Evolutionary conservation across 345 rosid species (phyloP).

Genomic region (Turnera subulata): DNA sequence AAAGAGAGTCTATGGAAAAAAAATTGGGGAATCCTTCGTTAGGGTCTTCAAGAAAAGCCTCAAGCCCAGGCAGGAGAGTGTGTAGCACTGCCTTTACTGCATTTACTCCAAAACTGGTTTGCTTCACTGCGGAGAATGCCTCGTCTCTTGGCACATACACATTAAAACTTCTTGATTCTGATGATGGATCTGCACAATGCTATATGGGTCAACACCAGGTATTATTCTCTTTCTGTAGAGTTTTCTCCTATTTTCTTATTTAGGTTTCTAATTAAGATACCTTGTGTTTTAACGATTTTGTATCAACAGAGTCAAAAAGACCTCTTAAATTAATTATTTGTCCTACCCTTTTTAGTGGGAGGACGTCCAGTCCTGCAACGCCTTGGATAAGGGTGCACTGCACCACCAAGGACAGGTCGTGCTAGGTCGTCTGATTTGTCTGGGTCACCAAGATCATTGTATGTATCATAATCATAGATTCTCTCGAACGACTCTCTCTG

Average conservation of each 20-base stretch:
- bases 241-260: too few relatives aligned
- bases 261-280: too few relatives aligned
- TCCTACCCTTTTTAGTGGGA: constrained; percentile 17
- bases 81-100: constrained; percentile 12
- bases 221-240: too few relatives aligned
- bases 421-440: not conserved
- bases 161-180: constrained; percentile 22
- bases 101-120: constrained; percentile 9
- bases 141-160: constrained; percentile 37
- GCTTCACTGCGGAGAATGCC: constrained; percentile 22
- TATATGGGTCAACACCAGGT: too few relatives aligned
- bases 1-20: constrained; percentile 11
- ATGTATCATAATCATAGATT: too few relatives aligned
- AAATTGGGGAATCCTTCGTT: constrained; percentile 16
- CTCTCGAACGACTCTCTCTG: constrained; percentile 31
- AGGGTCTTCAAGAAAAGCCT: constrained; percentile 4
- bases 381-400: constrained; percentile 45
- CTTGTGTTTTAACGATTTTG: too few relatives aligned
- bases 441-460: too few relatives aligned
- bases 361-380: constrained; percentile 56
- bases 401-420: constrained; percentile 35
- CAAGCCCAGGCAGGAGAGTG: constrained; percentile 10
- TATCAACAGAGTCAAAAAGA: too few relatives aligned
- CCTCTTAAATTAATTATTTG: not conserved
- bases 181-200: constrained; percentile 33